These are phyloP conservation scores for Metahyphopichia silvanorum DNA, from an alignment of 805 yeast genomes.

Conservation along the genomic window DNA sequence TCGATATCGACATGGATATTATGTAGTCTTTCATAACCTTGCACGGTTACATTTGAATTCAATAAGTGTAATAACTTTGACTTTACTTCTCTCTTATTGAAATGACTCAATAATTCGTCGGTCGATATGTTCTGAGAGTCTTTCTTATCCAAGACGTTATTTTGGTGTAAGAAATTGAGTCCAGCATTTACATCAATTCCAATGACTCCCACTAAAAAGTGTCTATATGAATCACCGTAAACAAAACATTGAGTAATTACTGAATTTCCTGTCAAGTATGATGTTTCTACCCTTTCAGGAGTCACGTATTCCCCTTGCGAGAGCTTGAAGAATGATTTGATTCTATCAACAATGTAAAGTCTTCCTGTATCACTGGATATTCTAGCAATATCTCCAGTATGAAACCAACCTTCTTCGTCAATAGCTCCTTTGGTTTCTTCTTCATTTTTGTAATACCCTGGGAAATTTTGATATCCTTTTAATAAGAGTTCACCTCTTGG, in stretches of 20 bases:
- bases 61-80: slow-evolving; percentile 31
- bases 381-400: slow-evolving; percentile 61
- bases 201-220: slow-evolving; percentile 55
- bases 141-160: not conserved
- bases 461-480: slow-evolving; percentile 63
- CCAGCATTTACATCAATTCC: slow-evolving; percentile 51
- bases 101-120: slow-evolving; percentile 20
- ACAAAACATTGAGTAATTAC: slow-evolving; percentile 51
- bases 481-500: slow-evolving; percentile 58
- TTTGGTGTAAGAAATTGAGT: slow-evolving; percentile 4
- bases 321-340: slow-evolving; percentile 72
- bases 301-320: slow-evolving; percentile 60
- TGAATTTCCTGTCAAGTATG: slow-evolving; percentile 52
- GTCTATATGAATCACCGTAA: slow-evolving; percentile 61
- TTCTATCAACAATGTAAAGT: slow-evolving; percentile 64
- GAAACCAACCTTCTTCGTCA: slow-evolving; percentile 58
- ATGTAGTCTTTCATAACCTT: slow-evolving; percentile 63
- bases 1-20: slow-evolving; percentile 52
- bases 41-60: slow-evolving; percentile 39
- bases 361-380: slow-evolving; percentile 50
- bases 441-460: slow-evolving; percentile 52
- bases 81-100: slow-evolving; percentile 33
- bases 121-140: slow-evolving; percentile 20
- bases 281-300: slow-evolving; percentile 71
- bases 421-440: slow-evolving; percentile 53